These are phyloP conservation scores for Phytophthora gonapodyides DNA, from an alignment of 352 stramenopile species.

Conservation along the genomic window DNA sequence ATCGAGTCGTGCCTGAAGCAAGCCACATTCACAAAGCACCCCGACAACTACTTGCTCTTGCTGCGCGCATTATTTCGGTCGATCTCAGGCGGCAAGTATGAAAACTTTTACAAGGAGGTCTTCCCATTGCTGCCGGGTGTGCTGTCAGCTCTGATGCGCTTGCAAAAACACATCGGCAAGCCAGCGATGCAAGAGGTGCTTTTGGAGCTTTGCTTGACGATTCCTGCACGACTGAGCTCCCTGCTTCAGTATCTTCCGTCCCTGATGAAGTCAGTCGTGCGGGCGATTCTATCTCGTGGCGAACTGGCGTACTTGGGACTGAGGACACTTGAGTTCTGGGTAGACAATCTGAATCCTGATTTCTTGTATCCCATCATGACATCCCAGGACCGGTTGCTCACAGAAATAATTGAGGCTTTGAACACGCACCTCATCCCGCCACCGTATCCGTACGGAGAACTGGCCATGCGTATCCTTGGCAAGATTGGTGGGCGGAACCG, in stretches of 20 bases:
- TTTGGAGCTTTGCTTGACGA: slow-evolving; percentile 96
- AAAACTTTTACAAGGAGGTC: slow-evolving; percentile 98
- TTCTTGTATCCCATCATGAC: slow-evolving; percentile 96
- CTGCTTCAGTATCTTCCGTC: slow-evolving; percentile 97
- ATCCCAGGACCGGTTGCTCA: slow-evolving; percentile 88
- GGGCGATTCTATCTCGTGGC: slow-evolving; percentile 93
- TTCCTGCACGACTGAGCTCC: slow-evolving; percentile 94
- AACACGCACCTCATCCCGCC: slow-evolving; percentile 95
- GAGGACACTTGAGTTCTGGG: slow-evolving; percentile 98
- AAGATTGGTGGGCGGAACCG: slow-evolving; percentile 96
- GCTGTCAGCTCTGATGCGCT: slow-evolving; percentile 93
- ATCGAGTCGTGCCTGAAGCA: slow-evolving; percentile 93
- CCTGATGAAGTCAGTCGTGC: slow-evolving; percentile 95
- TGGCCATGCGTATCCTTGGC: slow-evolving; percentile 96
- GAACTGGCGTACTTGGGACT: slow-evolving; percentile 96
- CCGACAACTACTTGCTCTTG: slow-evolving; percentile 96
- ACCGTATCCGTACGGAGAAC: slow-evolving; percentile 97
- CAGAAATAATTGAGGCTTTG: slow-evolving; percentile 96
- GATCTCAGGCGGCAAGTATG: slow-evolving; percentile 97
- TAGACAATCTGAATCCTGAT: slow-evolving; percentile 98
- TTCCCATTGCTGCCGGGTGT: slow-evolving; percentile 93
- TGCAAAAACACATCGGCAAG: slow-evolving; percentile 92
- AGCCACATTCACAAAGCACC: slow-evolving; percentile 89
- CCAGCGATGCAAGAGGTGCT: slow-evolving; percentile 90
- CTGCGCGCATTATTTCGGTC: slow-evolving; percentile 95